A percentile compares a stretch with the other conserved stretches of the same genome.
phyloP scores from a whole-genome alignment of 768 basidiomycete species.

The Xanthoconium stramineum region DNA sequence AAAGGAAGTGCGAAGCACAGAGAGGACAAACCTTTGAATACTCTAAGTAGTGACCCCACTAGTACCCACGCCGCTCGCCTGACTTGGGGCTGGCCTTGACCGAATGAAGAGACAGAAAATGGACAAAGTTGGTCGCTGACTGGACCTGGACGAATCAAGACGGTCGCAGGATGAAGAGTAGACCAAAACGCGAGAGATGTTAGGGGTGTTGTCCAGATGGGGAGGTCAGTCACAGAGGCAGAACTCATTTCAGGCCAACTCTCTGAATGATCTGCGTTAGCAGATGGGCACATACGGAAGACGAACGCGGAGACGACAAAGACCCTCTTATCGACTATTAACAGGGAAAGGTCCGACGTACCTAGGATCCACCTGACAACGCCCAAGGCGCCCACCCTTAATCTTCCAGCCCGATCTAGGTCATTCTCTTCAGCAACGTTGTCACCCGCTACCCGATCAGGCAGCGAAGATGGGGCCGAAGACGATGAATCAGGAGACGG shows the following conservation, averaged over 20 bases:
- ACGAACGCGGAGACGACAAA: not conserved
- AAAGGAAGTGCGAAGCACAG: not conserved
- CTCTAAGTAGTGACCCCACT: constrained; percentile 43
- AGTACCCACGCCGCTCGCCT: constrained; percentile 68
- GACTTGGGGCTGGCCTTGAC: constrained; percentile 65
- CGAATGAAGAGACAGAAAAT: constrained; percentile 36
- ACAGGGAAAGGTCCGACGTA: constrained; percentile 33
- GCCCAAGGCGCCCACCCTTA: constrained; percentile 68
- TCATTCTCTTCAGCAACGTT: constrained; percentile 60
- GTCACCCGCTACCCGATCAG: constrained; percentile 22
- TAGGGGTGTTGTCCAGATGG: constrained; percentile 7
- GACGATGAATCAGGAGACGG: constrained; percentile 33
- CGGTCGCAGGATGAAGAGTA: constrained; percentile 46
- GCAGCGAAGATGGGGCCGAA: constrained; percentile 17
- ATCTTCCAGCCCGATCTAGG: constrained; percentile 62
- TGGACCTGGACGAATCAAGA: constrained; percentile 31
- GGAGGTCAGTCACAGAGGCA: not conserved
- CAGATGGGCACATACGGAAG: not conserved
- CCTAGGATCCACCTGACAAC: constrained; percentile 61
- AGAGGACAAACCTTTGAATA: constrained; percentile 41
- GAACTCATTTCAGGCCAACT: constrained; percentile 10
- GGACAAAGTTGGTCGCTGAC: constrained; percentile 32
- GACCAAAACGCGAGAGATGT: constrained; percentile 55
- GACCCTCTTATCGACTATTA: not conserved
- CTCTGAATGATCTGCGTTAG: constrained; percentile 12